Evolutionary conservation across 2,329 filamentous ascomycete genomes (phyloP).

Genomic region (Byssothecium circinans): DNA sequence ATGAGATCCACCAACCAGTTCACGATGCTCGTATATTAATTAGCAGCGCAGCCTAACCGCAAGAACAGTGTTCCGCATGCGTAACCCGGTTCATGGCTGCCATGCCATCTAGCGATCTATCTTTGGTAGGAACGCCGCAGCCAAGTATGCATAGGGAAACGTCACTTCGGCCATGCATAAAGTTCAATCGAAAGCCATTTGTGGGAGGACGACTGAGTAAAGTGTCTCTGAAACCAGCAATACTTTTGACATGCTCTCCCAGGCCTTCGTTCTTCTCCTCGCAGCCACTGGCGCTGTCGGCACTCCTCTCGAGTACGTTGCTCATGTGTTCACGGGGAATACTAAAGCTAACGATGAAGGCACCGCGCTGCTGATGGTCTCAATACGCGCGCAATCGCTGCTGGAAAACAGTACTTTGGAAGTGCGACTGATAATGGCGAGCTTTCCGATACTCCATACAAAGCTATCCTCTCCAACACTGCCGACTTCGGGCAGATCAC

Average conservation of each 20-base stretch:
- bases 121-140: neutral
- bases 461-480: slow-evolving; percentile 21
- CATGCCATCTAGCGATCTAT: neutral
- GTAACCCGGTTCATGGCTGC: neutral
- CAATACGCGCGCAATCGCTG: slow-evolving; percentile 24
- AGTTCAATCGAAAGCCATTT: too few species aligned
- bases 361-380: slow-evolving; percentile 23
- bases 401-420: slow-evolving; percentile 30
- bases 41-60: neutral
- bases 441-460: slow-evolving; percentile 20
- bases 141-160: too few species aligned
- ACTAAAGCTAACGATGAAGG: slow-evolving; percentile 9
- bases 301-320: slow-evolving; percentile 16
- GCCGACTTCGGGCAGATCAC: slow-evolving; percentile 29
- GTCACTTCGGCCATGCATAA: too few species aligned
- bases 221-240: neutral
- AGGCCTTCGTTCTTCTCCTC: slow-evolving; percentile 16
- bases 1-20: neutral
- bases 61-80: neutral
- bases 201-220: too few species aligned
- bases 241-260: slow-evolving; percentile 10
- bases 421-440: slow-evolving; percentile 28
- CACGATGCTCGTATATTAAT: neutral
- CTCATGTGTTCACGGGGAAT: neutral
- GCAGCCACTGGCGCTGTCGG: slow-evolving; percentile 15